Evolutionary conservation across 2,329 filamentous ascomycete genomes (phyloP).

Genomic region (Botrytis cinerea): DNA sequence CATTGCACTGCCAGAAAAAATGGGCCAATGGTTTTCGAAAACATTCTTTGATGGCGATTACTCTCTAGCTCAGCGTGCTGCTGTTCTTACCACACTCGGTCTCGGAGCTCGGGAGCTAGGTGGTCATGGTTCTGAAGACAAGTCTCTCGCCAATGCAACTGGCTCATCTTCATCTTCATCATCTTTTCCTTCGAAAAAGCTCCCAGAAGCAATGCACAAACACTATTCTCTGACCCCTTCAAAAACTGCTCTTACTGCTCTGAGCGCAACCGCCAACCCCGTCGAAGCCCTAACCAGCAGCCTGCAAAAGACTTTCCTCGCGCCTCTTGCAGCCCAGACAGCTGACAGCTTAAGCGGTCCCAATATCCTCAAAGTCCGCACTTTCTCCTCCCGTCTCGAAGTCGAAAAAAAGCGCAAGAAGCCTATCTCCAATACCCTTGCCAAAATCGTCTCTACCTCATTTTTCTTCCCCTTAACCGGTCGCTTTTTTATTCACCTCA

Average conservation of each 20-base stretch:
- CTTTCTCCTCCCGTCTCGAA: constrained; percentile 77
- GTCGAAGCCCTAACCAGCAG: constrained; percentile 68
- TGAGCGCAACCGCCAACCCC: constrained; percentile 26
- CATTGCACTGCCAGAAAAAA: constrained; percentile 70
- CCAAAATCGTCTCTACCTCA: constrained; percentile 69
- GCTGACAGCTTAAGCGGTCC: constrained; percentile 80
- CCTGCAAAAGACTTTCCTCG: constrained; percentile 72
- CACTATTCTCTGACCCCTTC: constrained; percentile 56
- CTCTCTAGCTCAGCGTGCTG: constrained; percentile 79
- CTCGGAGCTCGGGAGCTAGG: constrained; percentile 82
- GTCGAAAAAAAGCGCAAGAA: constrained; percentile 58
- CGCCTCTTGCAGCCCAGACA: constrained; percentile 77
- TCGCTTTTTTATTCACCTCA: constrained; percentile 69
- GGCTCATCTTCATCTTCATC: constrained; percentile 35
- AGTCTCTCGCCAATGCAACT: constrained; percentile 39
- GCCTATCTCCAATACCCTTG: constrained; percentile 73
- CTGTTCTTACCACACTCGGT: constrained; percentile 79
- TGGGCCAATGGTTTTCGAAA: constrained; percentile 82
- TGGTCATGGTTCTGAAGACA: constrained; percentile 59
- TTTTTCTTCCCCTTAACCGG: constrained; percentile 89
- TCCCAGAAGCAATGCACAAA: constrained; percentile 72
- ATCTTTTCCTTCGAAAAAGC: constrained; percentile 76
- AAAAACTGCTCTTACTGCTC: background rate
- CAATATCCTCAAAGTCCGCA: constrained; percentile 82
- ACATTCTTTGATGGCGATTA: constrained; percentile 92